A percentile compares a stretch with the other conserved stretches of the same genome.
Conservation (phyloP, 2,329 filamentous ascomycete species). For the Calcarisporium arbuscula region DNA sequence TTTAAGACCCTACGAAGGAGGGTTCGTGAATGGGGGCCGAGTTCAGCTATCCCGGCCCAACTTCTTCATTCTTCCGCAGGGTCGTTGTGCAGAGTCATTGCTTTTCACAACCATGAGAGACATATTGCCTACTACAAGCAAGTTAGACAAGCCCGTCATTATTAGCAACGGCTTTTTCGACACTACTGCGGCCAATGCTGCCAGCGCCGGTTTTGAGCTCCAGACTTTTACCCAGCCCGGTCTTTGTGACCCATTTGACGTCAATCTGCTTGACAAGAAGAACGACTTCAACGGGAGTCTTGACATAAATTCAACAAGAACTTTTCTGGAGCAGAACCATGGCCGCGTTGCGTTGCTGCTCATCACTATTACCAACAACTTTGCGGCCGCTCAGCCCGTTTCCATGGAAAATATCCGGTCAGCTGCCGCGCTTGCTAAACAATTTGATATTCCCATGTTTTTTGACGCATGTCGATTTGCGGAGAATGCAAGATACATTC, state of each 20-base stretch:
- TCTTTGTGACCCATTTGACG: too few relatives aligned
- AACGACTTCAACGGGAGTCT: conserved; percentile 6
- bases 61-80: conserved; percentile 19
- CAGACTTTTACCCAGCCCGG: too few relatives aligned
- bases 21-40: too few relatives aligned
- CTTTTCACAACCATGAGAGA: conserved; percentile 12
- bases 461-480: conserved; percentile 19
- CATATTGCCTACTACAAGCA: too few relatives aligned
- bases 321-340: background rate
- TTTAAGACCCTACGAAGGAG: too few relatives aligned
- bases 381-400: conserved; percentile 16
- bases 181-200: conserved; percentile 14
- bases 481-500: conserved; percentile 18
- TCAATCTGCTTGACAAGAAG: conserved; percentile 1
- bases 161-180: conserved; percentile 17
- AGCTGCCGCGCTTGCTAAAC: conserved; percentile 8
- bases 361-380: conserved; percentile 19
- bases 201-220: too few relatives aligned
- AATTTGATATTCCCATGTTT: conserved; percentile 13
- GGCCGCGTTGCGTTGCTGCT: conserved; percentile 11
- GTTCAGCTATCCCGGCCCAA: too few relatives aligned
- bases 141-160: background rate
- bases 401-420: conserved; percentile 18
- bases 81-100: conserved; percentile 15
- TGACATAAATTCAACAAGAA: background rate